Evolutionary conservation across 352 stramenopile species (phyloP).

Genomic region (Phytophthora vignae): DNA sequence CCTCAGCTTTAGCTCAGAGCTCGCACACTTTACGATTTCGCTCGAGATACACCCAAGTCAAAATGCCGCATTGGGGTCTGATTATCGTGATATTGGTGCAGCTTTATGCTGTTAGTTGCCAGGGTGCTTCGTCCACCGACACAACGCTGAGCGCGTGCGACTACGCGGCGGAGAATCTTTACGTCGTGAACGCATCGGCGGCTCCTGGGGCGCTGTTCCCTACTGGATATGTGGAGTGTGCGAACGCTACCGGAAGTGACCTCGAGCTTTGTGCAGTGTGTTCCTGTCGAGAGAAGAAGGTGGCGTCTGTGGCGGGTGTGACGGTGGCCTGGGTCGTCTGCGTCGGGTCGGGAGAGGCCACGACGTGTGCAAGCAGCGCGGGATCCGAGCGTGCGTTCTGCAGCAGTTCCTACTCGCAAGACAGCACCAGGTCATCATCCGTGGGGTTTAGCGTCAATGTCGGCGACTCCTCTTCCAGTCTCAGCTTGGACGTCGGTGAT

Average conservation of each 20-base stretch:
- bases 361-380: conserved; percentile 19
- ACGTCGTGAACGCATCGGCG: conserved; percentile 39
- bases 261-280: conserved; percentile 32
- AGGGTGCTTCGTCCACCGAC: conserved; percentile 17
- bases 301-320: conserved; percentile 21
- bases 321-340: conserved; percentile 39
- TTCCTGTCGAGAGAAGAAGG: conserved; percentile 51
- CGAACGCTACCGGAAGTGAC: conserved; percentile 16
- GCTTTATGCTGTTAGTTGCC: conserved; percentile 16
- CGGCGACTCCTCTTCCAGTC: conserved; percentile 14
- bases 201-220: conserved; percentile 35
- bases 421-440: conserved; percentile 10
- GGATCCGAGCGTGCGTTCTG: conserved; percentile 25
- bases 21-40: conserved; percentile 27
- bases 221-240: conserved; percentile 44
- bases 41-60: neutral
- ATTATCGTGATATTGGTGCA: conserved; percentile 11
- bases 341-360: conserved; percentile 26
- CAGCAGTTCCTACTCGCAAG: conserved; percentile 3
- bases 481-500: conserved; percentile 14
- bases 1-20: conserved; percentile 1
- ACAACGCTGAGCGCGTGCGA: conserved; percentile 27
- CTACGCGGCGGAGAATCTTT: conserved; percentile 34
- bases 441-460: conserved; percentile 10
- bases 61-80: conserved; percentile 8